These are phyloP conservation scores for Betula pendula DNA, from an alignment of 306 rosid genomes.

Conservation along the genomic window DNA sequence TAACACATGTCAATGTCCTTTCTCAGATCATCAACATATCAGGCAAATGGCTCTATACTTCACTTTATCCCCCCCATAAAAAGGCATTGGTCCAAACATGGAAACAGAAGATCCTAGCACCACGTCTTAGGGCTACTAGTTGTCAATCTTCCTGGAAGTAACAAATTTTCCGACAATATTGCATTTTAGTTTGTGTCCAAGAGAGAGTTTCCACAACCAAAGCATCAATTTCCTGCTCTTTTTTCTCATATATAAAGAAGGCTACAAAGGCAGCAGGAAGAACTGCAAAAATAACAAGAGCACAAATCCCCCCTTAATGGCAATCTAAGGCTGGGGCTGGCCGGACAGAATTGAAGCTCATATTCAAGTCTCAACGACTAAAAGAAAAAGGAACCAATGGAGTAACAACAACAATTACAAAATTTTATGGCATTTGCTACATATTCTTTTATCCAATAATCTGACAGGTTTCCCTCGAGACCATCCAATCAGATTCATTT, in stretches of 20 bases:
- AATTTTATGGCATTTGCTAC: neutral
- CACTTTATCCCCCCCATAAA: too few relatives aligned
- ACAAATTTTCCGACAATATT: slow-evolving; percentile 45
- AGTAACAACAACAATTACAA: neutral
- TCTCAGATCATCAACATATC: neutral
- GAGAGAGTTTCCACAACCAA: slow-evolving; percentile 41
- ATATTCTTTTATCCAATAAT: neutral
- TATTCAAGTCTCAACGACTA: slow-evolving; percentile 7
- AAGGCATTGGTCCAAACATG: neutral
- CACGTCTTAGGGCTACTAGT: slow-evolving; percentile 24
- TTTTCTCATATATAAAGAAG: slow-evolving; percentile 71
- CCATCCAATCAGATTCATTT: neutral
- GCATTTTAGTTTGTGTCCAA: slow-evolving; percentile 62
- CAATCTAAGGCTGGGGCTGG: too few relatives aligned
- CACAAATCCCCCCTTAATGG: too few relatives aligned
- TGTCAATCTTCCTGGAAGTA: slow-evolving; percentile 56
- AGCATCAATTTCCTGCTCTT: slow-evolving; percentile 74
- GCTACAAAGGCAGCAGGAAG: slow-evolving; percentile 55
- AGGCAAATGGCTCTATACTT: neutral
- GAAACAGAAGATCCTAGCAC: slow-evolving; percentile 21
- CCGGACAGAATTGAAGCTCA: slow-evolving; percentile 14
- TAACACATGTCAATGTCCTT: neutral
- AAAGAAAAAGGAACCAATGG: neutral
- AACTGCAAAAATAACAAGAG: slow-evolving; percentile 52
- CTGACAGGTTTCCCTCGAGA: too few relatives aligned